Percentiles rank a stretch among this genome's conserved stretches.
phyloP scores from a whole-genome alignment of 208 protist species.

The Novymonas esmeraldas region DNA sequence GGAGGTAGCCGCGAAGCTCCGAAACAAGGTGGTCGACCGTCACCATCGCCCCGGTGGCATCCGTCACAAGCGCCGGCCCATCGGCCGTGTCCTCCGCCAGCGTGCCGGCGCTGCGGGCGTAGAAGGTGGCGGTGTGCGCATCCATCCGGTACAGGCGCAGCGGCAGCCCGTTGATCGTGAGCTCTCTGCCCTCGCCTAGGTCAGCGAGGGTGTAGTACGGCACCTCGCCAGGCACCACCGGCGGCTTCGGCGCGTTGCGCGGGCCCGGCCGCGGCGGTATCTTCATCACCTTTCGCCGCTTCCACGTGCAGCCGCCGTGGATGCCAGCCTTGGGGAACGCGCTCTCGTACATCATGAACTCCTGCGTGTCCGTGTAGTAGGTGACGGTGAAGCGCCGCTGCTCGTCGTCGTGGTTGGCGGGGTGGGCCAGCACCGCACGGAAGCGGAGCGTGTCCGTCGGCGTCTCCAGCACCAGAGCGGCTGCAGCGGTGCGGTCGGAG shows the following conservation, averaged over 20 bases:
- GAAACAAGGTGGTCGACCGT: conserved; percentile 57
- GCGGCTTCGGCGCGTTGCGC: conserved; percentile 42
- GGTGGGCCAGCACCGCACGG: conserved; percentile 58
- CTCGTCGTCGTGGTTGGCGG: conserved; percentile 50
- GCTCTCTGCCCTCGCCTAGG: conserved; percentile 63
- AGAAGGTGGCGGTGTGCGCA: conserved; percentile 75
- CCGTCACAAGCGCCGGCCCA: conserved; percentile 23
- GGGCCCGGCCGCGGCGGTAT: conserved; percentile 32
- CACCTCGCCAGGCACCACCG: conserved; percentile 18
- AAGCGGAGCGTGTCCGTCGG: conserved; percentile 75
- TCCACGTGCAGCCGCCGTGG: conserved; percentile 81
- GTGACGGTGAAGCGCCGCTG: conserved; percentile 77
- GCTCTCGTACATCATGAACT: conserved; percentile 84
- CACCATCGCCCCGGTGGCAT: conserved; percentile 33
- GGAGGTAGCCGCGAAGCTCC: conserved; percentile 69
- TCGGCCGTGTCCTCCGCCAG: background rate
- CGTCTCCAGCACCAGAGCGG: background rate
- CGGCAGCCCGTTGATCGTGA: conserved; percentile 67
- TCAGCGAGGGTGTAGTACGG: conserved; percentile 67
- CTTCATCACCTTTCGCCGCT: conserved; percentile 71
- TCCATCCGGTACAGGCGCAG: conserved; percentile 86
- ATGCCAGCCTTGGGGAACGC: conserved; percentile 67
- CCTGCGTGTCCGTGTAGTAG: conserved; percentile 90
- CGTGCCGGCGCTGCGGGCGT: conserved; percentile 42
- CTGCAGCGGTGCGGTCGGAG: background rate